Evolutionary conservation across 148 eudicot genomes (phyloP).

Genomic region (Drosera capensis): DNA sequence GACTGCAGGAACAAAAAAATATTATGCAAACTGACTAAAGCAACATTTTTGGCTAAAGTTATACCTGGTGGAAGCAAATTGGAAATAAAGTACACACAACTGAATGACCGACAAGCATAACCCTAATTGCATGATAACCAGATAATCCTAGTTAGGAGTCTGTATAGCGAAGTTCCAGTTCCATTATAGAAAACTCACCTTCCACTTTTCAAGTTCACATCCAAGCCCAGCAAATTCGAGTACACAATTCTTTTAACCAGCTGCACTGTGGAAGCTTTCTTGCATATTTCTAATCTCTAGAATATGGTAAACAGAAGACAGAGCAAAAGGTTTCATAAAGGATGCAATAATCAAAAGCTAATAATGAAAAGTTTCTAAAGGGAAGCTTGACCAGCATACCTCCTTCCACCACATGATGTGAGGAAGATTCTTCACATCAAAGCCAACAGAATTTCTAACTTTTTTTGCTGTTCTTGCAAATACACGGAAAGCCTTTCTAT

Average conservation of each 20-base stretch:
- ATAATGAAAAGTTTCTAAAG: background rate
- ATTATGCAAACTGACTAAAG: background rate
- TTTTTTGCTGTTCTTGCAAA: slow-evolving; percentile 29
- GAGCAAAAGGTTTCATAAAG: slow-evolving; percentile 2
- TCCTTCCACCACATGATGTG: slow-evolving; percentile 94
- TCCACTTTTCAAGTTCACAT: slow-evolving; percentile 65
- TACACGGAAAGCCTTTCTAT: slow-evolving; percentile 26
- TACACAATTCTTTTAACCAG: slow-evolving; percentile 56
- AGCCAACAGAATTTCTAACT: slow-evolving; percentile 24
- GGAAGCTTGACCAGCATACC: slow-evolving; percentile 27
- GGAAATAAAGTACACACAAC: background rate
- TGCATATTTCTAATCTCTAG: slow-evolving; percentile 59
- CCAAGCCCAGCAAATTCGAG: slow-evolving; percentile 81
- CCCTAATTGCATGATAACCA: too few species aligned
- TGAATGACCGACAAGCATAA: too few species aligned
- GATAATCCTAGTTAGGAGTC: too few species aligned
- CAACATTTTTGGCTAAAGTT: background rate
- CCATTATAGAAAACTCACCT: slow-evolving; percentile 29
- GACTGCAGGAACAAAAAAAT: slow-evolving; percentile 25
- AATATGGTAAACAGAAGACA: slow-evolving; percentile 9
- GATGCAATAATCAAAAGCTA: slow-evolving; percentile 3
- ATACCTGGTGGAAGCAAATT: background rate
- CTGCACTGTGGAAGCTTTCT: slow-evolving; percentile 64
- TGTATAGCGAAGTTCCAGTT: background rate
- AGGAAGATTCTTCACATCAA: slow-evolving; percentile 46